Evolutionary conservation across 2,329 filamentous ascomycete species (phyloP), one percentile per base, ranked within the genome.

Genomic region (Hymenoscyphus infarciens): DNA sequence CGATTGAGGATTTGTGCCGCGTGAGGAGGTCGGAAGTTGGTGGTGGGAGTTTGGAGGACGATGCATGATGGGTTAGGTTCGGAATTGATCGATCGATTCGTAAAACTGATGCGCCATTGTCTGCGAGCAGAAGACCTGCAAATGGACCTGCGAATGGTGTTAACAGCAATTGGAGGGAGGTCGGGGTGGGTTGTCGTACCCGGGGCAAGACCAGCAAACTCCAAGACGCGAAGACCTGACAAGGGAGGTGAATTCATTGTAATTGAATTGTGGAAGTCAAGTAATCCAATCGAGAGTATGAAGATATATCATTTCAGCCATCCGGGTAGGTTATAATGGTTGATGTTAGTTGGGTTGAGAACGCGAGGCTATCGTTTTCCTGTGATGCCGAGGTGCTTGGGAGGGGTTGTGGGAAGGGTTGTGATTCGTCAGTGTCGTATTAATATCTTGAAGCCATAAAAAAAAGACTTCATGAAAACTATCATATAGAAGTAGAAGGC

Each of bases 41-140:
- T n/a, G 80, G 75, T 15, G 78, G 71, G 31, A 77, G 68, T 1
- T 72, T 64, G 13, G 71, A 61, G 16, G 75, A 67, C 61, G 79
- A 74, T 16, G 75, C 67, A 56, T 75, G 68, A 64, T 78, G 80
- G 60, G 74, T 78, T 60, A 68, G 67, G 73, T 75, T 77, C 73
- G 70, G 80, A 77, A 72, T 81, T 45, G 81, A 75, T 33, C 86
- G 89, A 80, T 98, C 94, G 76, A 98, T 82, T 71, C 94, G 92
- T 16, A 98, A 83, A 70, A 97, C 91, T 5, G 86, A 86, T 60
- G 94, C 94, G 72, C 94, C 94, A 68, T 92, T 91, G 77, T 97
- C 93, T 70, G 93, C 88, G 65, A 97, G 87, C 58, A 97, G 85
- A 73, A 97, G 85, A 70, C 92, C 92, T 57, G 92, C 89, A 75